Base-by-base conservation (phyloP, 139 green algal species). In the Limnomonas spitsbergensis region DNA sequence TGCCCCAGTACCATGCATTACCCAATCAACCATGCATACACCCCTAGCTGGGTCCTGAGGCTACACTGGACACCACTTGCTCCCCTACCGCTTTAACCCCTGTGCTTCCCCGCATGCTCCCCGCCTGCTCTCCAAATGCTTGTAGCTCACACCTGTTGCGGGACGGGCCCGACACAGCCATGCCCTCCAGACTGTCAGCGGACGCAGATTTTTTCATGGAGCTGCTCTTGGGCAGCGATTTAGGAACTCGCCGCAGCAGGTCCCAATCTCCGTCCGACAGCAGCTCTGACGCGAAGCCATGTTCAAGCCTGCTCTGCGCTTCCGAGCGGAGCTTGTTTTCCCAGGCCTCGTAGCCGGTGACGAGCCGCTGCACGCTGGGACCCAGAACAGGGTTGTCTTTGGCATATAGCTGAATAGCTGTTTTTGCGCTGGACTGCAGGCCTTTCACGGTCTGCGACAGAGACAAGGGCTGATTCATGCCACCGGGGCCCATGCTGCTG, bases 321-420 rank as follows among this genome's bases (percentile, higher is more conserved):
- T 91, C 87, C 2, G 73, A 66, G 1, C 77, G 70, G 14, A 87
- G 75, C 0, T 52, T 83, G 27, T 38, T 56, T 38, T 87, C 69
- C 87, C 87, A 91, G 2, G 42, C 66, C 37, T 91, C 82, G 29
- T 88, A 85, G 14, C 80, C 76, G 26, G 34, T 77, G 14, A 80
- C 53, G 38, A 85, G 37, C 1, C 80, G 80, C 69, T 81, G 75
- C 2, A 85, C 80, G 47, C 79, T 73, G 14, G 47, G 47, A 29
- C 47, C 47, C 14, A 61, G 47, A 14, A 61, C 61, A 0, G 80
- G 80, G 27, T 85, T 85, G 24, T 81, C 68, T 69, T 79, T 81
- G 0, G 80, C 75, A n/a, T 81, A 81, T 6, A 81, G 40, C 2
- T 72, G 61, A 7, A 72, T 7, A 72, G 27, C 72, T 56, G 2